Evolutionary conservation across 2,329 filamentous ascomycete species (phyloP).

Genomic region (Fonsecaea nubica): DNA sequence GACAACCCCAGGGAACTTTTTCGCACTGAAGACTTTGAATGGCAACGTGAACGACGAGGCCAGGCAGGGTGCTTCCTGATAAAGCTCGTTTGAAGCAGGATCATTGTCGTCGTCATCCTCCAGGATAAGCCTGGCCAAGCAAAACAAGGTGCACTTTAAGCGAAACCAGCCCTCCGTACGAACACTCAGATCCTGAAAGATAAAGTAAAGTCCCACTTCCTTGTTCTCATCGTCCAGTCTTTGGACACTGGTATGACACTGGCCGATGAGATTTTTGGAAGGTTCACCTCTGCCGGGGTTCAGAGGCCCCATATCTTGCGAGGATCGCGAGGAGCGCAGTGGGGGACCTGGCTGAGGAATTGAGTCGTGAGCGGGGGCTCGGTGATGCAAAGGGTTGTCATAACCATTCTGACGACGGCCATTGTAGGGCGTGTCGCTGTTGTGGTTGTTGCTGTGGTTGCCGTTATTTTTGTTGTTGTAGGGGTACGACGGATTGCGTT

Average conservation of each 20-base stretch:
- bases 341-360: conserved; percentile 14
- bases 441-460: too few species aligned
- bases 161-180: conserved; percentile 90
- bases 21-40: conserved; percentile 94
- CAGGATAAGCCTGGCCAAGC: conserved; percentile 66
- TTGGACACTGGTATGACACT: conserved; percentile 85
- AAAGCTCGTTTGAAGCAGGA: conserved; percentile 18
- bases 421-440: neutral
- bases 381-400: conserved; percentile 12
- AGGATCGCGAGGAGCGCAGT: conserved; percentile 26
- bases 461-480: conserved; percentile 10
- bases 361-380: conserved; percentile 14
- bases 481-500: conserved; percentile 69
- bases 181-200: conserved; percentile 92
- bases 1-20: conserved; percentile 97
- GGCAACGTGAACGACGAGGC: conserved; percentile 84
- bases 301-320: conserved; percentile 24
- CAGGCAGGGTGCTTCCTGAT: conserved; percentile 66
- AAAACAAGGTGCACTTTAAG: conserved; percentile 81
- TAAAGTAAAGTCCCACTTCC: conserved; percentile 93
- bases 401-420: conserved; percentile 29
- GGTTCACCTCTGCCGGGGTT: conserved; percentile 14
- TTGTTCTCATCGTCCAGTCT: conserved; percentile 78
- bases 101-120: conserved; percentile 12
- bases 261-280: conserved; percentile 91